phyloP scores from a whole-genome alignment of 352 stramenopile genomes.

The Phytophthora constricta region DNA sequence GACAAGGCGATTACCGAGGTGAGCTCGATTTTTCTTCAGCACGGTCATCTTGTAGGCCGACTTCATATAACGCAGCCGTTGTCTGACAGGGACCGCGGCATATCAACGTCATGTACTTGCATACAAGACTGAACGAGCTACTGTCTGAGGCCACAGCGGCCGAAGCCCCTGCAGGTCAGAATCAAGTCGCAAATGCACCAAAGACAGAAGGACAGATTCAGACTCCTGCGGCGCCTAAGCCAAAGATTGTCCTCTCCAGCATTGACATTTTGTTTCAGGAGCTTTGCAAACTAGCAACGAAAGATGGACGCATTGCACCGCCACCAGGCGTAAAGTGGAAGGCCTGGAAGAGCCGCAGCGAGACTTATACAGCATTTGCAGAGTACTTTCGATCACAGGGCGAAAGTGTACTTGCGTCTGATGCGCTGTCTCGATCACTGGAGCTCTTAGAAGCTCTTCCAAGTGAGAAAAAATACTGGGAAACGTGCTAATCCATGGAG shows the following conservation, averaged over 20 bases:
- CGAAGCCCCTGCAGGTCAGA: not conserved
- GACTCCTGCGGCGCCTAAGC: slow-evolving; percentile 14
- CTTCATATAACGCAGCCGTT: too few species aligned
- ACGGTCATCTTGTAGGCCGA: not conserved
- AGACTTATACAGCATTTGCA: slow-evolving; percentile 57
- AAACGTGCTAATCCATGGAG: slow-evolving; percentile 18
- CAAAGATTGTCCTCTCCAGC: slow-evolving; percentile 28
- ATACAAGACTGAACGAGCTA: slow-evolving; percentile 66
- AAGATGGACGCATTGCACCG: slow-evolving; percentile 16
- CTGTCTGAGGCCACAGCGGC: slow-evolving; percentile 25
- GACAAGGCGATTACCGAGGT: slow-evolving; percentile 46
- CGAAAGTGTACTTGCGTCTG: slow-evolving; percentile 56
- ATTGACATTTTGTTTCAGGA: slow-evolving; percentile 60
- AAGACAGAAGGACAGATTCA: slow-evolving; percentile 3
- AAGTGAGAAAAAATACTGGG: not conserved
- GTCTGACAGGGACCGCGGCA: slow-evolving; percentile 38
- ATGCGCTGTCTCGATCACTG: slow-evolving; percentile 58
- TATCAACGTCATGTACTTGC: slow-evolving; percentile 66
- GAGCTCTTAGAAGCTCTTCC: slow-evolving; percentile 45
- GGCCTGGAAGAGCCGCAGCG: slow-evolving; percentile 43
- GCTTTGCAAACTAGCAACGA: slow-evolving; percentile 31
- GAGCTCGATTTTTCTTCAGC: not conserved
- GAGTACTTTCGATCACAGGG: slow-evolving; percentile 53
- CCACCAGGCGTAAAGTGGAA: slow-evolving; percentile 35
- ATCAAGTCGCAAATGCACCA: slow-evolving; percentile 4